Evolutionary conservation across 202 grass and related monocot genomes (phyloP).

Genomic region (Digitaria exilis): DNA sequence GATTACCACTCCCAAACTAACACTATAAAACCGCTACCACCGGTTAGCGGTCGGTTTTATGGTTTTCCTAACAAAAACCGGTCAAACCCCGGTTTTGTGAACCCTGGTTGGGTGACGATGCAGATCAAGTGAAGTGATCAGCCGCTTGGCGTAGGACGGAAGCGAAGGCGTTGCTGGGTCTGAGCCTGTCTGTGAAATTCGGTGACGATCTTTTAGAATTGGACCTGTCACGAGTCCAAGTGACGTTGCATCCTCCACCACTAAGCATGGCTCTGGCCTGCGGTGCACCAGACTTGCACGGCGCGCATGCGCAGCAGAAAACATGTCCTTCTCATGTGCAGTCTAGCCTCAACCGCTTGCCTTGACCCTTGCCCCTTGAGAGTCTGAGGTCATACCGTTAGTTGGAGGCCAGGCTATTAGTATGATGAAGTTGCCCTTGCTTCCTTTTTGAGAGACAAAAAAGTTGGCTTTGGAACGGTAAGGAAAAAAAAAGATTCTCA

Average conservation of each 20-base stretch:
- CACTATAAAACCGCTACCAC: too few species aligned
- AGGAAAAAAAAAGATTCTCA: too few species aligned
- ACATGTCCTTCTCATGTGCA: constrained; percentile 19
- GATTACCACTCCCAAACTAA: too few species aligned
- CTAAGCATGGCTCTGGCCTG: background rate
- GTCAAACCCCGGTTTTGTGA: too few species aligned
- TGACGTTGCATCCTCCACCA: background rate
- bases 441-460: too few species aligned
- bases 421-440: background rate
- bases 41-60: too few species aligned
- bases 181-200: background rate
- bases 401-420: background rate
- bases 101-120: too few species aligned
- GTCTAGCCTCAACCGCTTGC: background rate
- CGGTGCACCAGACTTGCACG: constrained; percentile 28
- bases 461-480: too few species aligned
- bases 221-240: background rate
- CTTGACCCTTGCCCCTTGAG: too few species aligned
- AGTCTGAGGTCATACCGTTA: background rate
- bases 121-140: background rate
- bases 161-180: background rate
- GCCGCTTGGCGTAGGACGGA: background rate
- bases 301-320: background rate
- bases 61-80: too few species aligned
- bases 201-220: background rate